Percentiles rank a stretch among this genome's conserved stretches.
phyloP scores from a whole-genome alignment of 2,329 filamentous ascomycete genomes.

The Lecanicillium sp. region DNA sequence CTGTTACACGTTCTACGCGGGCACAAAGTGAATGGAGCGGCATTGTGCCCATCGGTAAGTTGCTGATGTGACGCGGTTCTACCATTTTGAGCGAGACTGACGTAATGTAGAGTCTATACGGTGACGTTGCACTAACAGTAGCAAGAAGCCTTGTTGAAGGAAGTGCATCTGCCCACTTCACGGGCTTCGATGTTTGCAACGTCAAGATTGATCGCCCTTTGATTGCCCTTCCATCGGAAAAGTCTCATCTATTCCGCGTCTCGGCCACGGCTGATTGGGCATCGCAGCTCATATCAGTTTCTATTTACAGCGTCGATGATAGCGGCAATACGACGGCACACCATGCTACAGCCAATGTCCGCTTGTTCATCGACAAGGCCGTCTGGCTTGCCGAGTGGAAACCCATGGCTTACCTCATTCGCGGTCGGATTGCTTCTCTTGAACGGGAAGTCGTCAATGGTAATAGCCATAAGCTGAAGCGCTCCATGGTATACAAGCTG shows the following conservation, averaged over 20 bases:
- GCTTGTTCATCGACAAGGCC: neutral
- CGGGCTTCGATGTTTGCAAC: constrained; percentile 18
- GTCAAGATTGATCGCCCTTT: constrained; percentile 20
- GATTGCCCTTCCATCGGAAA: constrained; percentile 14
- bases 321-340: constrained; percentile 14
- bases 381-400: no score
- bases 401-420: neutral
- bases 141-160: neutral
- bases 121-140: neutral
- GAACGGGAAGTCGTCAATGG: neutral
- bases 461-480: neutral
- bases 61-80: neutral
- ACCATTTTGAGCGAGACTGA: neutral
- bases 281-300: constrained; percentile 13
- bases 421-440: neutral
- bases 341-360: neutral
- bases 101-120: neutral
- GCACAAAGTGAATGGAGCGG: neutral
- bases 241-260: constrained; percentile 17
- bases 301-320: constrained; percentile 20
- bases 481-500: constrained; percentile 52
- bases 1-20: neutral
- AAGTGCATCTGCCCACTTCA: neutral
- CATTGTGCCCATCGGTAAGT: neutral
- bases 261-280: constrained; percentile 18